Evolutionary conservation across 2,329 filamentous ascomycete species (phyloP).

Genomic region (Neonectria ditissima): DNA sequence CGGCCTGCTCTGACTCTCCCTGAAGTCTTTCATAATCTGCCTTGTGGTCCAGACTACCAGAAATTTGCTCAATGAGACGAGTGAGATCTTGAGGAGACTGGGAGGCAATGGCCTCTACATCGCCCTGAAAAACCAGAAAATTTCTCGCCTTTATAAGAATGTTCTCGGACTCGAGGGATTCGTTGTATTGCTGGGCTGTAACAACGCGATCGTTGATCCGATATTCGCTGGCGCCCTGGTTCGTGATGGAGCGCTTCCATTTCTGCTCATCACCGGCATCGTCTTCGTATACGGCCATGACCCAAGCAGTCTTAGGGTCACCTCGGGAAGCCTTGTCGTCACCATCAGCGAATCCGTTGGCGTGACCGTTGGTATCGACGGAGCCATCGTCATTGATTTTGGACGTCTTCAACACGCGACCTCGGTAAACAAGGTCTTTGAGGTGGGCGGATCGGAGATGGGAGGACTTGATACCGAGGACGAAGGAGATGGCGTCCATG

Average conservation of each 20-base stretch:
- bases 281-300: slow-evolving; percentile 99
- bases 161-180: slow-evolving; percentile 90
- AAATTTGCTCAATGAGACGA: slow-evolving; percentile 95
- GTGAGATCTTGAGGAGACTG: slow-evolving; percentile 96
- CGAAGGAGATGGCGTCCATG: slow-evolving; percentile 99
- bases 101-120: slow-evolving; percentile 95
- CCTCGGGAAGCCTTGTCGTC: slow-evolving; percentile 76
- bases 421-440: slow-evolving; percentile 95
- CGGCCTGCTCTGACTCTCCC: slow-evolving; percentile 83
- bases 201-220: slow-evolving; percentile 95
- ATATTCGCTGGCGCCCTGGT: slow-evolving; percentile 90
- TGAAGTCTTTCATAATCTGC: slow-evolving; percentile 94
- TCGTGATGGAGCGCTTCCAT: slow-evolving; percentile 96
- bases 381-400: slow-evolving; percentile 93
- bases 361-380: slow-evolving; percentile 71
- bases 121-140: slow-evolving; percentile 97
- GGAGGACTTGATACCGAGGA: slow-evolving; percentile 98
- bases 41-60: slow-evolving; percentile 94
- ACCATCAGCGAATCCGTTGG: slow-evolving; percentile 70
- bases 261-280: slow-evolving; percentile 94
- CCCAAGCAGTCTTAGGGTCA: slow-evolving; percentile 96
- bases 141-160: slow-evolving; percentile 98
- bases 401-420: slow-evolving; percentile 89
- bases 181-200: slow-evolving; percentile 91
- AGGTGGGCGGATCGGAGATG: slow-evolving; percentile 94